Evolutionary conservation across 2,329 filamentous ascomycete genomes (phyloP), one percentile per base, ranked within the genome.

Genomic region (Zasmidium cellare): DNA sequence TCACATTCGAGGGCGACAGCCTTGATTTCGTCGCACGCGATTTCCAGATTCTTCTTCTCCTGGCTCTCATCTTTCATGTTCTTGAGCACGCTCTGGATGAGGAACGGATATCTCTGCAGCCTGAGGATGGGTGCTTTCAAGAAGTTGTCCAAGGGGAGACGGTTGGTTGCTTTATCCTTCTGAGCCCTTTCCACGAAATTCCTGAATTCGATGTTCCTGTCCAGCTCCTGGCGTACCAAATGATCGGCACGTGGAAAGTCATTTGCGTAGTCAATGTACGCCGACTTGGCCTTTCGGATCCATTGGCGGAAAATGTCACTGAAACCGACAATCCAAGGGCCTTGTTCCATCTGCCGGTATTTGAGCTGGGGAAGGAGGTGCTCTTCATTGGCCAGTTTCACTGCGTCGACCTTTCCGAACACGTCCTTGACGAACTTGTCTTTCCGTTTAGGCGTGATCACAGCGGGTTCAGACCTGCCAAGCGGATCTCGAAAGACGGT

Each of bases 221-320:
- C 87, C 1, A 88, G 82, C 75, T 99, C 94, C 70, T 89, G 89
- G 53, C 92, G 88, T 18, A 99, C 86, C 53, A 92, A 80, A 71
- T 90, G 92, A 38, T 87, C 87, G 1, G 94, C 93, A 58, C 88
- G 86, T 0, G 93, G 93, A 66, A 94, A 97, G 0, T 87, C 87
- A 1, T 89, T 87, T 41, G 93, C 93, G 73, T 97, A 99, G 58
- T 96, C 92, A 60, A 97, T 87, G 72, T 97, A 99, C 11, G 91
- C 88, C 2, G 83, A 80, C 73, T 88, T 91, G 28, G 94, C 94
- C 74, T 97, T 97, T 62, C 94, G 86, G 61, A 97, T 96, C 94
- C 94, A 99, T 76, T 99, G 94, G 58, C 94, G 83, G 80, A 99
- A 97, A 51, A 99, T 91, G 70, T 97, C 94, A 71, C 92, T 97